phyloP scores from a whole-genome alignment of 495 filamentous ascomycete genomes.

The Aspergillus sclerotioniger region DNA sequence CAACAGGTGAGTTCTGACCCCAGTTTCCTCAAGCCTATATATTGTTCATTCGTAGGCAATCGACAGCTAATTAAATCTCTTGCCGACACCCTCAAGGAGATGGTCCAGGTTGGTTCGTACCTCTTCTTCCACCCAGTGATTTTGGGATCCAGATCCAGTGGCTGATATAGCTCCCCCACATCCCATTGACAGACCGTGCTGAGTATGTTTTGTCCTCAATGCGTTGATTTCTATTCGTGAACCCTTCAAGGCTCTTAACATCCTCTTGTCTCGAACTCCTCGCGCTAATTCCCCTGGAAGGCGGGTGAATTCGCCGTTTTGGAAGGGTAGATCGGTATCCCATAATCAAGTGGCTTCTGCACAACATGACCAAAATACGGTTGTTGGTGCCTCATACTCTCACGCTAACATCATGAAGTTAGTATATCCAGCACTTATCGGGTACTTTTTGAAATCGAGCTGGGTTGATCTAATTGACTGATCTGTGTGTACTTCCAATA shows the following conservation, averaged over 20 bases:
- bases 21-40: constrained; percentile 5
- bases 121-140: constrained; percentile 25
- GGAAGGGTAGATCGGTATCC: constrained; percentile 60
- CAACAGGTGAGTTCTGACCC: constrained; percentile 60
- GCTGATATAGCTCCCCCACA: constrained; percentile 30
- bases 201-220: constrained; percentile 43
- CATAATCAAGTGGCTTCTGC: constrained; percentile 44
- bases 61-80: constrained; percentile 18
- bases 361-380: constrained; percentile 65
- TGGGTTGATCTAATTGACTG: constrained; percentile 12
- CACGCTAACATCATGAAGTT: constrained; percentile 92
- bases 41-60: not conserved
- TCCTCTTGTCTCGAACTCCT: not conserved
- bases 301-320: constrained; percentile 84
- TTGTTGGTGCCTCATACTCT: constrained; percentile 95
- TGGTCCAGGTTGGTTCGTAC: constrained; percentile 97
- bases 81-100: constrained; percentile 63
- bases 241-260: not conserved
- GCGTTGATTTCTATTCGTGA: not conserved
- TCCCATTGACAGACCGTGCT: constrained; percentile 39
- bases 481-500: constrained; percentile 28
- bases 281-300: constrained; percentile 34
- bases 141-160: constrained; percentile 11
- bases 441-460: not conserved
- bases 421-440: constrained; percentile 39